Evolutionary conservation across 73 alveolate species (phyloP).

Genomic region (Durusdinium trenchii): DNA sequence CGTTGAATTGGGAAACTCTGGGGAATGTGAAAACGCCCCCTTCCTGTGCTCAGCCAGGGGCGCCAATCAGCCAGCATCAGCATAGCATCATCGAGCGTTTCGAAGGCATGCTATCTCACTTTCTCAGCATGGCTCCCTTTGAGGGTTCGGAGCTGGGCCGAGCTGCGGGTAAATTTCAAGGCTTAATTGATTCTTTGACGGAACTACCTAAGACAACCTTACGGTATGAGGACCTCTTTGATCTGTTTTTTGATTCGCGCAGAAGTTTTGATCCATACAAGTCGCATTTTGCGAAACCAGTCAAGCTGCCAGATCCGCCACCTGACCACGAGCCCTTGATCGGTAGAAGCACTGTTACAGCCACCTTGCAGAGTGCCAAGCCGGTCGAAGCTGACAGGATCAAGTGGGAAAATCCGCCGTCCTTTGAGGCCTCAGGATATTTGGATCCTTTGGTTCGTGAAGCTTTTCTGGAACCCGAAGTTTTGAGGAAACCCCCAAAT

Average conservation of each 20-base stretch:
- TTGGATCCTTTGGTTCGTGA: neutral
- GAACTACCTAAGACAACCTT: neutral
- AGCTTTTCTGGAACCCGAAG: neutral
- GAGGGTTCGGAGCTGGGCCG: slow-evolving; percentile 25
- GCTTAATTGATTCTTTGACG: neutral
- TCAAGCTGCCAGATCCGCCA: neutral
- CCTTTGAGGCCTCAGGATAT: neutral
- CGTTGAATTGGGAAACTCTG: neutral
- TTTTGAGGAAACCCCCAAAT: neutral
- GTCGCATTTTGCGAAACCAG: neutral
- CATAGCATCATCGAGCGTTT: neutral
- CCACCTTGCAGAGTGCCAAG: neutral
- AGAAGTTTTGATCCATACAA: neutral
- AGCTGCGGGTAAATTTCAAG: neutral
- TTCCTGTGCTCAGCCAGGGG: neutral
- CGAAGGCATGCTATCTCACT: slow-evolving; percentile 18
- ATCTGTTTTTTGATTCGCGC: neutral
- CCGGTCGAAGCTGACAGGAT: slow-evolving; percentile 1
- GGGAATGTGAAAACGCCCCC: neutral
- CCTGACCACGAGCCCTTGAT: neutral
- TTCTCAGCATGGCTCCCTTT: neutral
- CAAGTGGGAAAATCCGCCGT: slow-evolving; percentile 50
- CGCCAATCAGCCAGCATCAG: slow-evolving; percentile 23
- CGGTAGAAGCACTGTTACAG: neutral
- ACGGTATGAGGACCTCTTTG: neutral